phyloP scores from a whole-genome alignment of 2,329 filamentous ascomycete species.

The Spiromastix sp. region DNA sequence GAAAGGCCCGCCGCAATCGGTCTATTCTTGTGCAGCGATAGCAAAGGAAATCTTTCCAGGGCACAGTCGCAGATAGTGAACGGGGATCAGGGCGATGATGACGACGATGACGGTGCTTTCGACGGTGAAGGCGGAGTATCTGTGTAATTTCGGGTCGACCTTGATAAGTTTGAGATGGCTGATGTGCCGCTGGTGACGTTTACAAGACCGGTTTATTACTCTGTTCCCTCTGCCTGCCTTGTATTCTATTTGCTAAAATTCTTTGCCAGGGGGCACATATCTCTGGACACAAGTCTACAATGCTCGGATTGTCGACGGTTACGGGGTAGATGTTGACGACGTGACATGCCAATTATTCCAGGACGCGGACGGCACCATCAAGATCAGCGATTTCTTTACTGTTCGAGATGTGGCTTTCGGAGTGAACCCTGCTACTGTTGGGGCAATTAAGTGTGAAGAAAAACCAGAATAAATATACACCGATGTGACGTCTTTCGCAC shows the following conservation, averaged over 20 bases:
- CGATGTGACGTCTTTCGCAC: not conserved
- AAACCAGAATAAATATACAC: not conserved
- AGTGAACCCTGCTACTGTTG: slow-evolving; percentile 3
- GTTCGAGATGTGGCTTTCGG: slow-evolving; percentile 1
- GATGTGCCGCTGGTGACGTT: slow-evolving; percentile 7
- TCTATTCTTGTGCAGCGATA: slow-evolving; percentile 7
- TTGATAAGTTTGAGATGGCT: slow-evolving; percentile 3
- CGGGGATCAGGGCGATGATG: not conserved
- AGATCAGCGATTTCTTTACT: slow-evolving; percentile 5
- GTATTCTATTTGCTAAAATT: not conserved
- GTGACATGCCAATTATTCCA: slow-evolving; percentile 8
- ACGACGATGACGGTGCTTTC: slow-evolving; percentile 1
- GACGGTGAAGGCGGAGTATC: slow-evolving; percentile 1
- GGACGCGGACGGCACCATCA: slow-evolving; percentile 5
- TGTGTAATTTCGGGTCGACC: slow-evolving; percentile 8
- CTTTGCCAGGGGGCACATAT: slow-evolving; percentile 1
- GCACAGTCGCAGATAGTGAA: slow-evolving; percentile 3
- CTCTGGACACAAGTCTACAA: slow-evolving; percentile 4
- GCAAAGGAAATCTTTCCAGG: not conserved
- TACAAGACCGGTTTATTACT: not conserved
- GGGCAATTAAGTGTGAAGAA: slow-evolving; percentile 5
- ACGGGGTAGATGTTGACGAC: not conserved
- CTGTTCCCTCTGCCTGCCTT: not conserved
- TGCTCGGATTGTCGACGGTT: slow-evolving; percentile 6
- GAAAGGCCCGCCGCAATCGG: slow-evolving; percentile 5